phyloP scores from a whole-genome alignment of 1,284 basidiomycete genomes.

The Apiotrichum gracile region DNA sequence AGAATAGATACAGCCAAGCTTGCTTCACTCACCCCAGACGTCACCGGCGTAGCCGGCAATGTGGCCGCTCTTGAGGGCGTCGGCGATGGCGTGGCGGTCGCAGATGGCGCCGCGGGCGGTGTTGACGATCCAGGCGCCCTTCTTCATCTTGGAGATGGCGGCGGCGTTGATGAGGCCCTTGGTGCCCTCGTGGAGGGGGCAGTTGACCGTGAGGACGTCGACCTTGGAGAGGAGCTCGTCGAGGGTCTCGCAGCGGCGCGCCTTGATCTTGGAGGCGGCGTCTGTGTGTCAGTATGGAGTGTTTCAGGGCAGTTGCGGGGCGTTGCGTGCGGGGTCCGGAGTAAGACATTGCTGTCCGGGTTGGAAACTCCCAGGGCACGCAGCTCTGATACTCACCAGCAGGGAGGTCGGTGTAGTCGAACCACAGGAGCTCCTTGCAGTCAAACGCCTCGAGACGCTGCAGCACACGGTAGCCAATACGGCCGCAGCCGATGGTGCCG shows the following conservation, averaged over 20 bases:
- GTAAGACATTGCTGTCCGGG: not conserved
- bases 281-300: constrained; percentile 43
- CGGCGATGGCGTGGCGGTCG: constrained; percentile 72
- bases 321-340: not conserved
- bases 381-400: constrained; percentile 48
- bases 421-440: constrained; percentile 87
- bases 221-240: constrained; percentile 74
- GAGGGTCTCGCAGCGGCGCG: constrained; percentile 71
- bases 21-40: constrained; percentile 51
- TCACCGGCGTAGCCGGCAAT: constrained; percentile 65
- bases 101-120: constrained; percentile 91
- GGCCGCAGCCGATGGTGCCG: constrained; percentile 76
- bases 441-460: constrained; percentile 83
- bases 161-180: constrained; percentile 74
- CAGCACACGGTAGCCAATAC: constrained; percentile 85
- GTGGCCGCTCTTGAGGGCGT: constrained; percentile 71
- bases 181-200: constrained; percentile 84
- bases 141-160: constrained; percentile 83
- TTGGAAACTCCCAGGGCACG: constrained; percentile 25
- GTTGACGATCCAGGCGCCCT: constrained; percentile 83
- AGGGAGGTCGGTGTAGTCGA: constrained; percentile 82
- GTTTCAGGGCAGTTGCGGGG: not conserved
- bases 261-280: constrained; percentile 65
- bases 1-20: not conserved
- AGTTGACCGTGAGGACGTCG: constrained; percentile 56